Conservation (phyloP, 176 grass and related monocot species). For the Aegilops longissima region DNA sequence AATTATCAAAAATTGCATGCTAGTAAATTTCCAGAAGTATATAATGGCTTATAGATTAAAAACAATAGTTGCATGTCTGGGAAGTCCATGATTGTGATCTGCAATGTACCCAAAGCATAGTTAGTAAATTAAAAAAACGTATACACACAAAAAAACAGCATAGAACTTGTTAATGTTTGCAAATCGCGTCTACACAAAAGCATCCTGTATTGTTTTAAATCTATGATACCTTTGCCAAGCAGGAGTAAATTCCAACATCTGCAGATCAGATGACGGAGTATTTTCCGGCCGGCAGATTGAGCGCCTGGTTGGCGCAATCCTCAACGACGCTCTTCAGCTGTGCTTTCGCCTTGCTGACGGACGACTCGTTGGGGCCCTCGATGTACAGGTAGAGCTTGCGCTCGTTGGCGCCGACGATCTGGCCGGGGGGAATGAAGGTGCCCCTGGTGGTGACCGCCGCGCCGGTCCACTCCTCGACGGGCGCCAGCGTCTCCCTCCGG, state of each 20-base stretch:
- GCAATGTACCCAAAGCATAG: not conserved
- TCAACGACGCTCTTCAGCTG: constrained; percentile 87
- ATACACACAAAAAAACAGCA: not conserved
- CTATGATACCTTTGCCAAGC: constrained; percentile 24
- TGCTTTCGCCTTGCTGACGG: constrained; percentile 88
- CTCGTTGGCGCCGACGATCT: constrained; percentile 67
- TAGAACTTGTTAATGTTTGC: not conserved
- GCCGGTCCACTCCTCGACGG: constrained; percentile 89
- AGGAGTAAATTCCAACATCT: not conserved
- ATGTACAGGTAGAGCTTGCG: constrained; percentile 92
- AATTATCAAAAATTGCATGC: not conserved
- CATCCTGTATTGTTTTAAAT: not conserved
- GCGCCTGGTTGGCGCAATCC: constrained; percentile 71
- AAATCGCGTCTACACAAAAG: not conserved
- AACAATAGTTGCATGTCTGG: not conserved
- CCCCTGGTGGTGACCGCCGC: constrained; percentile 87
- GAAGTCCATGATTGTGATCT: constrained; percentile 20
- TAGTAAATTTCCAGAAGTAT: constrained; percentile 14
- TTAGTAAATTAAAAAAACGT: constrained; percentile 21
- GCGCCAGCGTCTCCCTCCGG: constrained; percentile 85
- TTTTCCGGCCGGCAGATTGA: constrained; percentile 79
- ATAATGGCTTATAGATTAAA: not conserved
- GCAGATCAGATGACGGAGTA: constrained; percentile 81
- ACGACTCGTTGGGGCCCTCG: constrained; percentile 76
- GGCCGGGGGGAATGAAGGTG: constrained; percentile 71